A percentile compares a stretch with the other conserved stretches of the same genome.
Conservation (phyloP, 2,329 filamentous ascomycete species). For the Trichoderma simmonsii region DNA sequence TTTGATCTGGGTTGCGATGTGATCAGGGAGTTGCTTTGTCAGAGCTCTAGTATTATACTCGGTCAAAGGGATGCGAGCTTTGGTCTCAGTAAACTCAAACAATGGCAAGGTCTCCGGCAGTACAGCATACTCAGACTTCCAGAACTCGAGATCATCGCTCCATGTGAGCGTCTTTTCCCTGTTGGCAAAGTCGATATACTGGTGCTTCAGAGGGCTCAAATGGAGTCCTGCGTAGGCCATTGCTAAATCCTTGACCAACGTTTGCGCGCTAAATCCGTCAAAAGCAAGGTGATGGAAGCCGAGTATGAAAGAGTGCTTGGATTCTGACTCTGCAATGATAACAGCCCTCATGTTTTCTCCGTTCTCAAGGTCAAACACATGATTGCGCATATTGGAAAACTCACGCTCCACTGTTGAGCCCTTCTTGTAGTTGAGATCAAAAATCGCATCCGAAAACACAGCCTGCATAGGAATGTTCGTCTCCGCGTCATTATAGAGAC, state of each 20-base stretch:
- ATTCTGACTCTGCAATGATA: slow-evolving; percentile 34
- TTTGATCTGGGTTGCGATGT: neutral
- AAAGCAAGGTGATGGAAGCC: slow-evolving; percentile 50
- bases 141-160: slow-evolving; percentile 15
- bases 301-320: slow-evolving; percentile 41
- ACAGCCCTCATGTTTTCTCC: slow-evolving; percentile 34
- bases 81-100: slow-evolving; percentile 19
- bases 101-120: slow-evolving; percentile 20
- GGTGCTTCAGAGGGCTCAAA: slow-evolving; percentile 24
- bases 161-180: slow-evolving; percentile 23
- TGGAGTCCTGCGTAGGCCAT: slow-evolving; percentile 36
- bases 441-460: slow-evolving; percentile 25
- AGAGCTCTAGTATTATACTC: neutral
- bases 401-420: slow-evolving; percentile 24
- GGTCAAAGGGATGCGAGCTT: slow-evolving; percentile 14
- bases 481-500: slow-evolving; percentile 22
- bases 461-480: slow-evolving; percentile 25
- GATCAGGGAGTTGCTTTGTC: neutral
- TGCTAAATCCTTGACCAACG: slow-evolving; percentile 45
- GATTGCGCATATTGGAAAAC: slow-evolving; percentile 29
- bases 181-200: slow-evolving; percentile 37
- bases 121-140: slow-evolving; percentile 21
- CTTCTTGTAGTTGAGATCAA: slow-evolving; percentile 29
- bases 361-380: slow-evolving; percentile 38
- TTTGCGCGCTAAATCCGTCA: slow-evolving; percentile 45